Percentiles rank a stretch among this genome's conserved stretches.
These are phyloP conservation scores for Ilex paraguariensis DNA, from an alignment of 305 asterid species.

Conservation along the genomic window DNA sequence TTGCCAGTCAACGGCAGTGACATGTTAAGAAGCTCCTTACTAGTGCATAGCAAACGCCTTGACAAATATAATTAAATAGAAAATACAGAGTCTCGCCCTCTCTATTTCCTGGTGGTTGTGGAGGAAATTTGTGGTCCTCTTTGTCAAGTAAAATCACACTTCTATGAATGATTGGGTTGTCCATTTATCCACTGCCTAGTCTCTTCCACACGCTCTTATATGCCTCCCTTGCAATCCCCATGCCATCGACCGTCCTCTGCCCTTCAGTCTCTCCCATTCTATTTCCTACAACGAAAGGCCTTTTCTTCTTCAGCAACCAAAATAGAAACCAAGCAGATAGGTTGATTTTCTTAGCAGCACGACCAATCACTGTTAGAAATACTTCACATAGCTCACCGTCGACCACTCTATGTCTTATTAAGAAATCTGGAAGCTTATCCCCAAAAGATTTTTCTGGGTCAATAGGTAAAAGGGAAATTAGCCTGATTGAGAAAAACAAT, in stretches of 20 bases:
- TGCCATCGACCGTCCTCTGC: constrained; percentile 2
- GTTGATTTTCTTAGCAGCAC: not conserved
- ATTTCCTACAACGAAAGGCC: not conserved
- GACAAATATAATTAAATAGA: too few relatives aligned
- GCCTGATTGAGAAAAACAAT: not conserved
- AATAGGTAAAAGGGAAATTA: not conserved
- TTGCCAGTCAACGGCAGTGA: too few relatives aligned
- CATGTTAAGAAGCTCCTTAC: too few relatives aligned
- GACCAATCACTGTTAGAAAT: not conserved
- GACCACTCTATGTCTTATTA: too few relatives aligned
- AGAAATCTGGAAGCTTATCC: not conserved
- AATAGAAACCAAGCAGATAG: not conserved
- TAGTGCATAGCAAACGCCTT: too few relatives aligned
- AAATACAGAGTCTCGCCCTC: too few relatives aligned
- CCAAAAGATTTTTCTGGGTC: not conserved
- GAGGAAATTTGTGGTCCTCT: too few relatives aligned
- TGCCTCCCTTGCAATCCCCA: not conserved
- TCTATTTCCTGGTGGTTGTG: too few relatives aligned
- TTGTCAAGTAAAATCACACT: too few relatives aligned
- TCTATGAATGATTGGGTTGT: not conserved
- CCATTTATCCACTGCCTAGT: not conserved
- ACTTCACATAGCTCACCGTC: too few relatives aligned
- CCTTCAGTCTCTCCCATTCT: constrained; percentile 1
- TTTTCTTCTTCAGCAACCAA: not conserved
- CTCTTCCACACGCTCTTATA: not conserved